These are phyloP conservation scores for Harringtonia lauricola DNA, from an alignment of 2,329 filamentous ascomycete genomes.

Conservation along the genomic window DNA sequence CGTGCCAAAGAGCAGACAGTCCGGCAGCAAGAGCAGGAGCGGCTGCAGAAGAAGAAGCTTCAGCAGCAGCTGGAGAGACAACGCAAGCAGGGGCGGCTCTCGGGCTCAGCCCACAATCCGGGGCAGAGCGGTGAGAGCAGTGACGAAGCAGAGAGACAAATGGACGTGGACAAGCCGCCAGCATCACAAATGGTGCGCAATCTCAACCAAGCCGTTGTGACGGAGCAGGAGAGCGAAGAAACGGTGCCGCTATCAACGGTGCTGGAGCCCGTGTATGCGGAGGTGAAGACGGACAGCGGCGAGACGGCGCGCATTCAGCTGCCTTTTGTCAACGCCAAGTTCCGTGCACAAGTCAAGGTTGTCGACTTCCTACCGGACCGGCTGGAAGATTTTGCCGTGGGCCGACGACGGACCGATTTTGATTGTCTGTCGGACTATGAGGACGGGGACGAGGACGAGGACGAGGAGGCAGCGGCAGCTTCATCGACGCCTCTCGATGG, in stretches of 20 bases:
- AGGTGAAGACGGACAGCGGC: constrained; percentile 28
- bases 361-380: constrained; percentile 66
- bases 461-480: constrained; percentile 17
- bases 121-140: too few species aligned
- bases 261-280: constrained; percentile 25
- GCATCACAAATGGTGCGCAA: not conserved
- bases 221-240: constrained; percentile 29
- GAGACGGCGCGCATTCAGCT: constrained; percentile 29
- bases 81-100: not conserved
- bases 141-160: not conserved
- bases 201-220: constrained; percentile 22
- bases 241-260: constrained; percentile 27
- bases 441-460: constrained; percentile 18
- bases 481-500: constrained; percentile 17
- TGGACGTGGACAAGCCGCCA: not conserved
- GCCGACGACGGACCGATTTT: constrained; percentile 32
- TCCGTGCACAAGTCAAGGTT: constrained; percentile 61
- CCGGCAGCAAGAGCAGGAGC: not conserved
- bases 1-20: not conserved
- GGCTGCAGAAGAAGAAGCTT: not conserved
- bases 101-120: not conserved
- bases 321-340: constrained; percentile 66
- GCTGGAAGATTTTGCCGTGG: constrained; percentile 59
- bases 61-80: not conserved
- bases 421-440: constrained; percentile 37